Percentiles rank a stretch among this genome's conserved stretches.
phyloP scores from a whole-genome alignment of 352 stramenopile genomes.

The Pythium apleroticum region DNA sequence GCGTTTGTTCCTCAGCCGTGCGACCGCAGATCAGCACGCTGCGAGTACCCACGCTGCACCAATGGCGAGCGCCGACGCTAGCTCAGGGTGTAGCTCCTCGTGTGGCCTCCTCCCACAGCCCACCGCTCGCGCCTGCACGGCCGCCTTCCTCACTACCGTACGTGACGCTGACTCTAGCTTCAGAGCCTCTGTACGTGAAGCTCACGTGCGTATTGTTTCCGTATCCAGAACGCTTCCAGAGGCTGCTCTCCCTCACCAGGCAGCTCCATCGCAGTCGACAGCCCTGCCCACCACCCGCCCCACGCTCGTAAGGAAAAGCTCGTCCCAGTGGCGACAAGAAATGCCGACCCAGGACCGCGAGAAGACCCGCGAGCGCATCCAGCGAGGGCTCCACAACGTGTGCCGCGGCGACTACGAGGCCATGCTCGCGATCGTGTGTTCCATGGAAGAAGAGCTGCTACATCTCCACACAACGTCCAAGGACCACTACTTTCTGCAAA shows the following conservation, averaged over 20 bases:
- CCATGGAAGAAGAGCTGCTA: conserved; percentile 80
- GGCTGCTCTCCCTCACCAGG: not conserved
- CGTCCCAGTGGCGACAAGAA: conserved; percentile 59
- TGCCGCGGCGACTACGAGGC: conserved; percentile 63
- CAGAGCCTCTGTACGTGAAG: not conserved
- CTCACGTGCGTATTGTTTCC: not conserved
- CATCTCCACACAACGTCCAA: conserved; percentile 70
- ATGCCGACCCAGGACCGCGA: conserved; percentile 52
- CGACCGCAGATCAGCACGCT: not conserved
- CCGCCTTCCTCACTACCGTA: conserved; percentile 17
- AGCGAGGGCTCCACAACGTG: conserved; percentile 51
- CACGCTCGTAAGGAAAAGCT: conserved; percentile 40
- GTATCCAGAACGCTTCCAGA: not conserved
- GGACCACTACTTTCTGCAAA: conserved; percentile 66
- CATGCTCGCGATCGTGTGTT: conserved; percentile 56
- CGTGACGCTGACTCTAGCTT: not conserved
- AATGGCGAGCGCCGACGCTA: conserved; percentile 3
- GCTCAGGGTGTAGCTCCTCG: not conserved
- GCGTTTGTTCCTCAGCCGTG: not conserved
- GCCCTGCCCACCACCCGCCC: conserved; percentile 31
- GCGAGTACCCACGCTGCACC: conserved; percentile 10
- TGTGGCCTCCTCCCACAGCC: not conserved
- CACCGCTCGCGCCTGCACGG: not conserved
- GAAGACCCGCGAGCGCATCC: conserved; percentile 66
- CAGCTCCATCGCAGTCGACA: conserved; percentile 11